Conservation (phyloP, 805 yeast genomes). For the Suhomyces vadensis region DNA sequence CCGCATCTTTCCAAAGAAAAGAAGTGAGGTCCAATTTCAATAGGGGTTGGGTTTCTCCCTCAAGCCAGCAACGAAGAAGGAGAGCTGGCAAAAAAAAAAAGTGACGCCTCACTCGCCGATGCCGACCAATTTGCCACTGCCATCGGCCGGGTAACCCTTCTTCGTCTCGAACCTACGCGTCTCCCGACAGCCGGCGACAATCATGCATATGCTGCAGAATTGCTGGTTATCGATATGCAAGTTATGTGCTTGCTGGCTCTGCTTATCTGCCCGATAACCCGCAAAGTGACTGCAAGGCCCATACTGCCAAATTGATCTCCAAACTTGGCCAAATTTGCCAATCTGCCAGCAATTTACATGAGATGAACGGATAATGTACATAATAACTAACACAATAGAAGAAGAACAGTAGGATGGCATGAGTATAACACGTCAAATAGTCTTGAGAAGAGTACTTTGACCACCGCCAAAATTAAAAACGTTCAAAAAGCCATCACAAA, state of each 20-base stretch:
- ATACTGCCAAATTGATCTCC: too few relatives aligned
- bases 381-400: slow-evolving; percentile 1
- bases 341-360: too few relatives aligned
- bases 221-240: not conserved
- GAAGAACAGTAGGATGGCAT: not conserved
- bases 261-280: slow-evolving; percentile 1
- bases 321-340: too few relatives aligned
- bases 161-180: not conserved
- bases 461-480: too few relatives aligned
- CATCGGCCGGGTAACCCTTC: not conserved
- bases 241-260: not conserved
- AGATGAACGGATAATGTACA: not conserved
- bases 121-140: slow-evolving; percentile 1
- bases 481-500: too few relatives aligned
- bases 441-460: too few relatives aligned
- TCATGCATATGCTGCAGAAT: not conserved
- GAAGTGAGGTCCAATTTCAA: slow-evolving; percentile 2
- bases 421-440: not conserved
- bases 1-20: not conserved
- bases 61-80: slow-evolving; percentile 1
- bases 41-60: not conserved
- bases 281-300: too few relatives aligned
- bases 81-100: slow-evolving; percentile 2
- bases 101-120: slow-evolving; percentile 1
- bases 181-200: not conserved